phyloP scores from a whole-genome alignment of 2,329 filamentous ascomycete genomes.

The Aspergillus japonicus region DNA sequence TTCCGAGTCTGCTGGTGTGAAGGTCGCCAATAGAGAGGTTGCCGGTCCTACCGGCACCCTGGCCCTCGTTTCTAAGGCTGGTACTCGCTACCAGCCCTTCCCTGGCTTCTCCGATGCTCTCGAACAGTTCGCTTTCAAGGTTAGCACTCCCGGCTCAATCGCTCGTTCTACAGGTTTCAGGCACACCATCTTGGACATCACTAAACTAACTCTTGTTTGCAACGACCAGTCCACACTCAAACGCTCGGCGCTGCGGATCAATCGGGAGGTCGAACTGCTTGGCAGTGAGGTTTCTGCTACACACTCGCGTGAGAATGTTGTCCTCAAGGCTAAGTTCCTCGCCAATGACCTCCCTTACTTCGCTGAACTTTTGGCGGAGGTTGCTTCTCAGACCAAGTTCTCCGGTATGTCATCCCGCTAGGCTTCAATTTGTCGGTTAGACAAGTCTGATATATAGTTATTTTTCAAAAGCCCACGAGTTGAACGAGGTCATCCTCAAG shows the following conservation, averaged over 20 bases:
- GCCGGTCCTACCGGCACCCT: slow-evolving; percentile 86
- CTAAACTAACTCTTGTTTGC: slow-evolving; percentile 14
- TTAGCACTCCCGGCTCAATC: slow-evolving; percentile 43
- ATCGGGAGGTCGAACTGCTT: slow-evolving; percentile 90
- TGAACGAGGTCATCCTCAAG: slow-evolving; percentile 80
- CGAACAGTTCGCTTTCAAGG: slow-evolving; percentile 97
- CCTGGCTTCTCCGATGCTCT: slow-evolving; percentile 88
- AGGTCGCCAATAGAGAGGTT: slow-evolving; percentile 87
- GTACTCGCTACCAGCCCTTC: slow-evolving; percentile 85
- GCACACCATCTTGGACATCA: not conserved
- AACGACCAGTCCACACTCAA: slow-evolving; percentile 72
- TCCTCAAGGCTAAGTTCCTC: slow-evolving; percentile 92
- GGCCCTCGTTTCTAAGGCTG: slow-evolving; percentile 88
- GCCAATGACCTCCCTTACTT: slow-evolving; percentile 96
- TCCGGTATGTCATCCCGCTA: slow-evolving; percentile 51
- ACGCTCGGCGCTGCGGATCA: slow-evolving; percentile 88
- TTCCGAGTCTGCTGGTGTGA: slow-evolving; percentile 81
- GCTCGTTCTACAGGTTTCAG: not conserved
- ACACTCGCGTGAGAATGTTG: slow-evolving; percentile 89
- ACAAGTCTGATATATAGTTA: slow-evolving; percentile 1
- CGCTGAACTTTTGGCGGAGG: slow-evolving; percentile 89
- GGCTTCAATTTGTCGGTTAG: not conserved
- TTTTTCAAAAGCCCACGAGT: slow-evolving; percentile 70
- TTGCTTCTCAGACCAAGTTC: slow-evolving; percentile 84
- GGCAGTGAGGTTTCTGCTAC: slow-evolving; percentile 84